Evolutionary conservation across 129 eudicot species (phyloP), one percentile per base, ranked within the genome.

Genomic region (Escallonia herrerae): DNA sequence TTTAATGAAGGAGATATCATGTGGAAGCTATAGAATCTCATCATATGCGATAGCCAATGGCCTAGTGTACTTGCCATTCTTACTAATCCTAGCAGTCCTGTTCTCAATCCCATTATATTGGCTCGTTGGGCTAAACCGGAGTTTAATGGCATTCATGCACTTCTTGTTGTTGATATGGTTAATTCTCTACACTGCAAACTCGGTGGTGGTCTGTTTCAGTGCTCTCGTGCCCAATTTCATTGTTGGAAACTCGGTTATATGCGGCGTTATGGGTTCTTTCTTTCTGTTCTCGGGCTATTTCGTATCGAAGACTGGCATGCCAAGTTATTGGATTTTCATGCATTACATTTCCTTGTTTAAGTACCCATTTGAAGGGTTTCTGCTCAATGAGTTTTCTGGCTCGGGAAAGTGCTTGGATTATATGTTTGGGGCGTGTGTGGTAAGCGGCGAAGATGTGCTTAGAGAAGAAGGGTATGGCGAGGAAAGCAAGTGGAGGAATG

Each of bases 211-310:
- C 57, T 94, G 99, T 64, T 94, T 84, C 66, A 94, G 99, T 22
- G 93, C 97, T 7, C 55, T 94, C 58, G 99, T 89, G 38, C 99
- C 99, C 0, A 94, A 94, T 62, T 94, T 89, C 77, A 94, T 94
- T 5, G 83, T 94, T 0, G 99, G 99, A 7, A 94, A 89, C 69
- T 94, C 99, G 9, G 84, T 94, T 38, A 86, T 94, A 11, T 82
- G 84, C 0, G 99, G 90, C 0, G 93, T 94, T 0, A 94, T 94
- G 91, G 99, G 99, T 2, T 89, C 99, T 8, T 94, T 80, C 66
- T 89, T 89, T 75, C 65, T 94, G 84, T 94, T 94, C 74, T 94
- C 99, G 41, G 99, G 99, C 8, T 94, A 94, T 74, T 94, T 94
- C 73, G 84, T 94, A 72, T 78, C 99, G 44, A 84, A 84, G 40